Evolutionary conservation across 73 alveolate species (phyloP).

Genomic region (Halteria grandinella): DNA sequence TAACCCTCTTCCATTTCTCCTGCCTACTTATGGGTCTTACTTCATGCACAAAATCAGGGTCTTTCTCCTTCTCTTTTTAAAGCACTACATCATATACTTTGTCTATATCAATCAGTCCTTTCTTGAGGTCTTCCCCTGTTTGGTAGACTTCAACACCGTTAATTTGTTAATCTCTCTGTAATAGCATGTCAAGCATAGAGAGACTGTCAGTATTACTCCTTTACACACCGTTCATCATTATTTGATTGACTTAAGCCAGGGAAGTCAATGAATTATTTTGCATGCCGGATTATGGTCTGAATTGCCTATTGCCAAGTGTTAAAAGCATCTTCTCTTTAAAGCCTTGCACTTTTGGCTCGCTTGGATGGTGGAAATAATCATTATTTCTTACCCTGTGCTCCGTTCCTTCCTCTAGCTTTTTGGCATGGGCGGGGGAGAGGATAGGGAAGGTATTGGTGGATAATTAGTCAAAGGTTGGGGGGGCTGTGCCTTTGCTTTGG

Average conservation of each 20-base stretch:
- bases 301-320: constrained; percentile 1
- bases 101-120: constrained; percentile 15
- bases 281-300: neutral
- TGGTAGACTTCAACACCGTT: too few species aligned
- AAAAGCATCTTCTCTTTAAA: constrained; percentile 20
- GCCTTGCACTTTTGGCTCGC: constrained; percentile 16
- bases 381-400: constrained; percentile 1
- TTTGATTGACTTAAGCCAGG: neutral
- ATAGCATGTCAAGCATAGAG: too few species aligned
- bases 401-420: neutral
- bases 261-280: neutral
- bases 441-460: too few species aligned
- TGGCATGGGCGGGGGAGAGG: too few species aligned
- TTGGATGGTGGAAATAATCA: neutral
- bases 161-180: constrained; percentile 10
- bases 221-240: neutral
- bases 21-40: neutral
- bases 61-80: constrained; percentile 15
- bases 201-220: too few species aligned
- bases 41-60: neutral
- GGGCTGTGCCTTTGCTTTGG: too few species aligned
- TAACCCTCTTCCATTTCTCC: constrained; percentile 4
- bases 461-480: too few species aligned
- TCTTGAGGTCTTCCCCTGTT: neutral
- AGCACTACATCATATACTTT: neutral